Evolutionary conservation across 257 asterid species (phyloP).

Genomic region (Gynochthodes officinalis): DNA sequence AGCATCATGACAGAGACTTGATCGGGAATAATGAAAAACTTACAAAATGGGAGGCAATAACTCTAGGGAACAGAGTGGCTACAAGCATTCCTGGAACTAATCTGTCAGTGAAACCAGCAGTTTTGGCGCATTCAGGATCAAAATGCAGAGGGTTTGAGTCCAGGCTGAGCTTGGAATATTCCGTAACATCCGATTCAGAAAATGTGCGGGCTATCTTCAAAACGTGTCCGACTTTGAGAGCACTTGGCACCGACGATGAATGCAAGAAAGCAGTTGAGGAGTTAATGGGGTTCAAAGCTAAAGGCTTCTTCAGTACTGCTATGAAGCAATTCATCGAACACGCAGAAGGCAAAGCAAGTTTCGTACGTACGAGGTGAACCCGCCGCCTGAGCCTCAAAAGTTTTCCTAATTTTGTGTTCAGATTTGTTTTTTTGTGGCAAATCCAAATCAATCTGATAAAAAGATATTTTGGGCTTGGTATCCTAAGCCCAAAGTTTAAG

Average conservation of each 20-base stretch:
- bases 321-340: constrained; percentile 26
- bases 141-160: constrained; percentile 80
- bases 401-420: too few species aligned
- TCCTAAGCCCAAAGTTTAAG: too few species aligned
- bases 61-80: constrained; percentile 76
- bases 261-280: background rate
- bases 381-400: too few species aligned
- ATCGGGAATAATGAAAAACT: constrained; percentile 17
- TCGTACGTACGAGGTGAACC: too few species aligned
- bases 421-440: too few species aligned
- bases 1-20: background rate
- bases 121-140: constrained; percentile 48
- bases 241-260: constrained; percentile 30
- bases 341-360: background rate
- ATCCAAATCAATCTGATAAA: too few species aligned
- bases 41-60: constrained; percentile 73
- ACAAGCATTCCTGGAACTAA: constrained; percentile 80
- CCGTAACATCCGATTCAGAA: constrained; percentile 42
- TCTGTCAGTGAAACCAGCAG: constrained; percentile 52
- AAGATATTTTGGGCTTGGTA: too few species aligned
- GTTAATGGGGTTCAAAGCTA: background rate
- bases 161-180: constrained; percentile 57
- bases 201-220: constrained; percentile 56
- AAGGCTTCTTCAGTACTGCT: background rate
- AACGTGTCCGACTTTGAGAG: constrained; percentile 45